Conservation (phyloP, 257 asterid species). For the Anisodus tanguticus region DNA sequence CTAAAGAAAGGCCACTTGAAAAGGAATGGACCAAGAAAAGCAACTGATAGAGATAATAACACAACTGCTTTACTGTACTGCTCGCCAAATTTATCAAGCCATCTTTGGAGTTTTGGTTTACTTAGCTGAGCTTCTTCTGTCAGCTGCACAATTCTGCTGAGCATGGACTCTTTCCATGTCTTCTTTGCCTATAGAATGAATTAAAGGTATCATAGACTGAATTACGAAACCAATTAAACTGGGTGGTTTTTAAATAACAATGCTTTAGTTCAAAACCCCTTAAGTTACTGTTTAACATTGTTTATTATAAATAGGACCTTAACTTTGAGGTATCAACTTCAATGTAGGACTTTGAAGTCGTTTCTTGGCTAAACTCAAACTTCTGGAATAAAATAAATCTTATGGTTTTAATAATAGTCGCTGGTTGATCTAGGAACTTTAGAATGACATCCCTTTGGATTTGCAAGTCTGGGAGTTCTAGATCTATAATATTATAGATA, state of each 20-base stretch:
- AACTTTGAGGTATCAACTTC: constrained; percentile 14
- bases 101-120: constrained; percentile 95
- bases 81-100: constrained; percentile 98
- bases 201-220: background rate
- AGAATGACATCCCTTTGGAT: constrained; percentile 20
- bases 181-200: constrained; percentile 69
- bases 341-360: background rate
- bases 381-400: too few species aligned
- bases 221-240: background rate
- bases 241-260: background rate
- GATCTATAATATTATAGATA: background rate
- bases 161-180: constrained; percentile 94
- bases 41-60: constrained; percentile 70
- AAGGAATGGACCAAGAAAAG: constrained; percentile 84
- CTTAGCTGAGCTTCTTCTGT: constrained; percentile 98
- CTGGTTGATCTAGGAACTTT: background rate
- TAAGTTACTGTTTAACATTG: background rate
- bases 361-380: too few species aligned
- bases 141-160: constrained; percentile 86
- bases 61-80: constrained; percentile 89
- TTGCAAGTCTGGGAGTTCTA: constrained; percentile 8
- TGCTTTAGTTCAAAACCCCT: background rate
- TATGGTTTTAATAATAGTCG: background rate
- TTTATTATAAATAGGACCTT: background rate
- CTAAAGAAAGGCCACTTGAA: constrained; percentile 93